Evolutionary conservation across 1,139 yeast species (phyloP), one percentile per base, ranked within the genome.

Genomic region (Geotrichum histeridarum): DNA sequence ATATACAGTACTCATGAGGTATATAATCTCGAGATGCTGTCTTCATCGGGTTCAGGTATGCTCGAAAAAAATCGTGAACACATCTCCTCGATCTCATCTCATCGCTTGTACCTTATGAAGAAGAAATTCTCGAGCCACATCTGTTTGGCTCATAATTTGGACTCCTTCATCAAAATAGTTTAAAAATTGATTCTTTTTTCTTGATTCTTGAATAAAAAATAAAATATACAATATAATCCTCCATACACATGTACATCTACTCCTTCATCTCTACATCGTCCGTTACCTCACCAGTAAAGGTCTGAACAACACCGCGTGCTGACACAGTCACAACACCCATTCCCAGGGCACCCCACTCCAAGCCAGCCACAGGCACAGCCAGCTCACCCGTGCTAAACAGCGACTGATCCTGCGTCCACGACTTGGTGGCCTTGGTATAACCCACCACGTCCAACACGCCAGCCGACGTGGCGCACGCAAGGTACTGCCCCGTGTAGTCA

Each of bases 401-500:
- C 30, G 43, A 48, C 27, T 22, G 4, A 18, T 35, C 48, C 22
- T 18, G 37, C 18, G 55, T 48, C 64, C 64, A 63, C 1, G 54
- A 41, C 47, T 63, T 61, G 17, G 50, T 51, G 2, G 54, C 53
- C 48, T 62, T 61, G 45, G 44, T 50, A 51, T 60, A 62, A 12
- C 58, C 60, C 5, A 60, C 59, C 11, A 62, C 58, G 30, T 60
- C 63, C 17, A 52, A 15, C 12, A 59, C 42, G n/a, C 62, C 62
- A 8, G 55, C 43, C 8, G 57, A 32, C 8, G 60, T 58, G 1
- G 60, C 64, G 6, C 60, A 60, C 6, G 62, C 77, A 71, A 42
- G 67, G 65, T 36, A 67, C 58, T 17, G 65, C 35, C 61, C 72
- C 64, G 63, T 78, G 64, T 78, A 73, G n/a, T 84, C 72, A 50